Conservation (phyloP, 2,329 filamentous ascomycete species). For the Sarocladium kiliense region DNA sequence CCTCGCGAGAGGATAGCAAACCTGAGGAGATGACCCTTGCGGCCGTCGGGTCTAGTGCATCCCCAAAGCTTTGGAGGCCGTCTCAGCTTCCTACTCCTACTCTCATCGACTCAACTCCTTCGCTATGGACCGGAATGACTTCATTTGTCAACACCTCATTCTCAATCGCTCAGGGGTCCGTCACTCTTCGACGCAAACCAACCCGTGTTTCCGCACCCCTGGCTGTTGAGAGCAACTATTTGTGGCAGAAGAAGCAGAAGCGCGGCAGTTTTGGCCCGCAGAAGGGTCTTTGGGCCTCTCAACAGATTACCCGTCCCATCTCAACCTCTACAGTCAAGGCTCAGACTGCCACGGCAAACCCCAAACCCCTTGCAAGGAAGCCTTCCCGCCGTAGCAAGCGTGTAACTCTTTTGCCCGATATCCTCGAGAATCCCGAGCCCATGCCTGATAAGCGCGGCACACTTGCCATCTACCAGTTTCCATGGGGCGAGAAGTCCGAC, state of each 20-base stretch:
- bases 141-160: neutral
- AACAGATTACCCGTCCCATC: neutral
- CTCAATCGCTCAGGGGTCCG: neutral
- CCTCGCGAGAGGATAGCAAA: neutral
- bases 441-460: conserved; percentile 53
- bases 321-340: conserved; percentile 10
- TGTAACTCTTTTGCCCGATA: conserved; percentile 57
- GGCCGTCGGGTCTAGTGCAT: neutral
- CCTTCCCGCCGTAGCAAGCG: conserved; percentile 49
- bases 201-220: neutral
- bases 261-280: conserved; percentile 1
- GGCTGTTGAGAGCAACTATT: neutral
- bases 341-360: conserved; percentile 14
- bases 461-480: conserved; percentile 61
- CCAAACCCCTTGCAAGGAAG: conserved; percentile 10
- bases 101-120: neutral
- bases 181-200: neutral
- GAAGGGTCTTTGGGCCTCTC: conserved; percentile 2
- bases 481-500: conserved; percentile 61
- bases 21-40: neutral
- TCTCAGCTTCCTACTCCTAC: neutral
- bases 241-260: conserved; percentile 6
- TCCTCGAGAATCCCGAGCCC: conserved; percentile 56
- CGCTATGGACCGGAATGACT: neutral
- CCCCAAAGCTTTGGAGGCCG: neutral